Conservation (phyloP, 495 filamentous ascomycete genomes). For the Xylaria venustula region DNA sequence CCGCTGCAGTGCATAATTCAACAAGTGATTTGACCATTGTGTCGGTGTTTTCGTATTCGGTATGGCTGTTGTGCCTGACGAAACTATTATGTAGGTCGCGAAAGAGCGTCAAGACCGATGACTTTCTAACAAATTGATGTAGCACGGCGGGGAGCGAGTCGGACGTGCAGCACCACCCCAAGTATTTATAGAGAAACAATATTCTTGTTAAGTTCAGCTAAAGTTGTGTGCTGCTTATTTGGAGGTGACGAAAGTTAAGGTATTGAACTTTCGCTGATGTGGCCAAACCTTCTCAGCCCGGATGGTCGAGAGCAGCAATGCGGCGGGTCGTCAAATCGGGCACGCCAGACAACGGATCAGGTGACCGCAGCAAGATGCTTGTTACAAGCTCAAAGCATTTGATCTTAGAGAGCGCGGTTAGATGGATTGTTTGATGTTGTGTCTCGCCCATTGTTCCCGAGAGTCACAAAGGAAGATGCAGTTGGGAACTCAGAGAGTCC, state of each 20-base stretch:
- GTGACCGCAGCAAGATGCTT: background rate
- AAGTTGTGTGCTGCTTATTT: no score
- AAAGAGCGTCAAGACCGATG: no score
- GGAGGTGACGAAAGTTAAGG: no score
- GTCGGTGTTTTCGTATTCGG: no score
- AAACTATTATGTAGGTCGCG: background rate
- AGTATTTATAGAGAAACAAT: no score
- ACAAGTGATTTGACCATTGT: slow-evolving; percentile 36
- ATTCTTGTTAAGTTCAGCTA: no score
- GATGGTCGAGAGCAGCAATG: background rate
- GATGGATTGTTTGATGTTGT: background rate
- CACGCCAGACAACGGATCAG: background rate
- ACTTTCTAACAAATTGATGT: no score
- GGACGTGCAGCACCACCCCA: no score
- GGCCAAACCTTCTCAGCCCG: background rate
- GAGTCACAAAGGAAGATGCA: background rate
- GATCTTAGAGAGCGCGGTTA: background rate
- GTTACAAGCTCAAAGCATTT: background rate
- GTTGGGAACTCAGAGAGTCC: background rate
- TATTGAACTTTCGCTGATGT: no score
- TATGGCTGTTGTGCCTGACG: background rate
- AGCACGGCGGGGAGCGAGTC: no score
- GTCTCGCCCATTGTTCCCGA: slow-evolving; percentile 7
- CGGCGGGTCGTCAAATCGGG: background rate
- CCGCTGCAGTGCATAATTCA: slow-evolving; percentile 31